Conservation (phyloP, 139 green algal genomes). For the Chlamydomonas schloesseri region DNA sequence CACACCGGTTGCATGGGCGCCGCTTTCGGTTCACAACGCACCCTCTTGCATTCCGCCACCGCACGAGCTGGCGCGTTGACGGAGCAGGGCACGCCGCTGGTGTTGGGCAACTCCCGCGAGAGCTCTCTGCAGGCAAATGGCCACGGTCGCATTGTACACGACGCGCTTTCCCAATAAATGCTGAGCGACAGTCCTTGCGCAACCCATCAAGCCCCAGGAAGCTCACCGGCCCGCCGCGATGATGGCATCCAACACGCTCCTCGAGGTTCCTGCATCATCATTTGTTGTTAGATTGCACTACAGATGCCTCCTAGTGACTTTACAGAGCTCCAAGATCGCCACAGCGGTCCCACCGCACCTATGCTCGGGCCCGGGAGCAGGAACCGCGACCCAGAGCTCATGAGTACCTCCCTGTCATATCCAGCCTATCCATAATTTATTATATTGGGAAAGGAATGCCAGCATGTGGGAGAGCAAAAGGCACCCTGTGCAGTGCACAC, state of each 20-base stretch:
- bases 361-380: too few relatives aligned
- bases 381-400: too few relatives aligned
- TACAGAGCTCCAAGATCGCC: too few relatives aligned
- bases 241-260: not conserved
- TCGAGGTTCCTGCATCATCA: not conserved
- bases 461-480: too few relatives aligned
- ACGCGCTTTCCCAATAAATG: not conserved
- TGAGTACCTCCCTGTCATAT: too few relatives aligned
- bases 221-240: not conserved
- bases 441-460: too few relatives aligned
- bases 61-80: constrained; percentile 6
- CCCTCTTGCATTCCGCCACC: not conserved
- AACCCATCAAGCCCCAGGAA: not conserved
- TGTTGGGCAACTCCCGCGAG: not conserved
- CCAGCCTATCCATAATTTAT: too few relatives aligned
- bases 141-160: too few relatives aligned
- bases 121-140: not conserved
- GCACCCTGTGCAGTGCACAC: too few relatives aligned
- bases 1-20: too few relatives aligned
- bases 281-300: not conserved
- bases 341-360: not conserved
- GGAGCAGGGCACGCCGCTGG: constrained; percentile 11
- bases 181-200: not conserved
- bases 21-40: not conserved
- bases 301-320: too few relatives aligned